Evolutionary conservation across 352 stramenopile genomes (phyloP), one percentile per base, ranked within the genome.

Genomic region (Pythium catenulatum): DNA sequence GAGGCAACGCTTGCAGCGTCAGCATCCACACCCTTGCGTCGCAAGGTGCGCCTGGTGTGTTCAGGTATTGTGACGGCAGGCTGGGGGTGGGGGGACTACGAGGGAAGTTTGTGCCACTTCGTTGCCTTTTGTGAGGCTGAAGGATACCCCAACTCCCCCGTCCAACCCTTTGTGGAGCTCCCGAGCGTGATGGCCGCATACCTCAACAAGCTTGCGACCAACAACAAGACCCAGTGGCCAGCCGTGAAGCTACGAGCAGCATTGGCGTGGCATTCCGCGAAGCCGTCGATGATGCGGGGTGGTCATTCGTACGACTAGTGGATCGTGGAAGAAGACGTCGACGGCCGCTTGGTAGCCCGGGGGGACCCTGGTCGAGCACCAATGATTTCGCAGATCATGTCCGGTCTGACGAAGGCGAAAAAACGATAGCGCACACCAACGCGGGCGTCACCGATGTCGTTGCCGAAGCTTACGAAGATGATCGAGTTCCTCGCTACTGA

Each of bases 131-230:
- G 80, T 39, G 15, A 65, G 4, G 25, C 39, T 1, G 56, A 87
- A 50, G 69, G 82, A 23, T 91, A 54, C 30, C 79, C 78, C 1
- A 54, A 87, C 37, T 81, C 86, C 0, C 34, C 86, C 14, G 41
- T 87, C n/a, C 32, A 88, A 1, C 75, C 75, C 19, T 90, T 90
- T 25, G 17, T 73, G 0, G 27, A 91, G 58, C 73, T 88, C 17
- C 84, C 80, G 0, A 75, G 74, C 23, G 79, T 88, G 34, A 17
- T 88, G 0, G 81, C 84, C 23, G 85, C 79, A 0, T 83, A 82
- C 52, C 87, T 89, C 69, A 86, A 90, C 23, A 56, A 85, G 0
- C 63, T 61, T 52, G 74, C 25, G 25, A 23, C 58, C 4, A 48
- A 3, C 9, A 83, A 77, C 41, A 27, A 65, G 7, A 83, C 25